Evolutionary conservation across 2,329 filamentous ascomycete genomes (phyloP), one percentile per base, ranked within the genome.

Genomic region (Cryphonectria japonica): DNA sequence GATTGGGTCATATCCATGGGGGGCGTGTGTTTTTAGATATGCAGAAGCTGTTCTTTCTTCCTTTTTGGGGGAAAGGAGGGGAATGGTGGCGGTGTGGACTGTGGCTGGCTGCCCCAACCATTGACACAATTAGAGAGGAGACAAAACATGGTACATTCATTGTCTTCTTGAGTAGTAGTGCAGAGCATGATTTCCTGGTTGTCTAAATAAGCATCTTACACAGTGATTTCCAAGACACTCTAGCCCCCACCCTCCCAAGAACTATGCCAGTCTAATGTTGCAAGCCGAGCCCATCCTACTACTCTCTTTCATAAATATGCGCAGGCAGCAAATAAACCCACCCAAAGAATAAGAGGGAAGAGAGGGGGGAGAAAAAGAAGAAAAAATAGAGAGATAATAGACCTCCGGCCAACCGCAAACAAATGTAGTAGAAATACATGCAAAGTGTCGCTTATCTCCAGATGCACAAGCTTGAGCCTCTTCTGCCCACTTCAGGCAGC

Each of bases 11-110:
- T 50, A 50, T 50, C 6, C 2, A 50, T 22, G 19, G 43, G 43
- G 43, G 43, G 22, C 16, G 43, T 50, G 83, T 85, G 2, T 69
- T 75, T 39, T 39, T 84, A 6, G 83, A 76, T 82, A 83, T 13
- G 87, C 62, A 32, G 26, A 46, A 32, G 34, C 61, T 57, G 69
- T 66, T 26, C 26, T 26, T 26, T 26, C 26, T 26, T 26, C 26
- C 26, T 26, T 26, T 26, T 26, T 64, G 1, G 8, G 7, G 37
- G 34, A 37, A 9, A 11, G 37, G 37, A 11, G 9, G 37, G 37
- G 37, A 8, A 11, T 8, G 37, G 37, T 8, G 37, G 37, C 8
- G 9, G 37, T 11, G 1, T 39, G 9, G 37, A 34, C 9, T 39
- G 37, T 9, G 37, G 37, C 37, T 39, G 37, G 37, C 37, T 13